Conservation (phyloP, 2,329 filamentous ascomycete genomes). For the Trichoderma sp. region DNA sequence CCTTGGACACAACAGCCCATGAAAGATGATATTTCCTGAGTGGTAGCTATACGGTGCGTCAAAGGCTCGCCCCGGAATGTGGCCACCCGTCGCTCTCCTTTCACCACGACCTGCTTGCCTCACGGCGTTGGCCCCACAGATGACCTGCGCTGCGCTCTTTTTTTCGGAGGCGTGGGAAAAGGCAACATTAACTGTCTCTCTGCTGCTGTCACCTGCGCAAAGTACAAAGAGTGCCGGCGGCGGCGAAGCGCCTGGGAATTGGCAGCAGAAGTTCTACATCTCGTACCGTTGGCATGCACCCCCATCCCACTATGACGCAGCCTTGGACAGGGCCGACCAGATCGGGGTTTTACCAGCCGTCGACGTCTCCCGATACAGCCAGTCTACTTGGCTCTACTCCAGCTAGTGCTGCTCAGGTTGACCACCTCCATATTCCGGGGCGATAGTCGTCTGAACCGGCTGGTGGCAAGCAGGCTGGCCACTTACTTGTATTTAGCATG, state of each 20-base stretch:
- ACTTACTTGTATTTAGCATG: background rate
- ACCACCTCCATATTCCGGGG: background rate
- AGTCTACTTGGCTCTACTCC: background rate
- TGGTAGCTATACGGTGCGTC: background rate
- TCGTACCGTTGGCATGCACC: background rate
- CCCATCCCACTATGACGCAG: conserved; percentile 25
- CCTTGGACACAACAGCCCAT: no score
- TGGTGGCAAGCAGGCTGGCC: background rate
- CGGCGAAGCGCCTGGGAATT: background rate
- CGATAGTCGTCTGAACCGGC: background rate
- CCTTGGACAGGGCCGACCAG: background rate
- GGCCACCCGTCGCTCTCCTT: conserved; percentile 9
- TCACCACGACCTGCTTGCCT: background rate
- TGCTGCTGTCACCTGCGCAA: background rate
- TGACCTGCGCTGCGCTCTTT: conserved; percentile 14
- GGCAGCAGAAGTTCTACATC: background rate
- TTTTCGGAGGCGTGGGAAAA: background rate
- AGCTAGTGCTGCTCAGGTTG: background rate
- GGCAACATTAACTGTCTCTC: background rate
- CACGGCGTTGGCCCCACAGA: conserved; percentile 1
- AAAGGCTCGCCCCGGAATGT: background rate
- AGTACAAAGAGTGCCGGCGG: background rate
- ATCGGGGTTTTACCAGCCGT: conserved; percentile 23
- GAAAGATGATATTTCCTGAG: no score
- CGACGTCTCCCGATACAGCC: conserved; percentile 9